Evolutionary conservation across 2,329 filamentous ascomycete genomes (phyloP).

Genomic region (Byssochlamys sp.): DNA sequence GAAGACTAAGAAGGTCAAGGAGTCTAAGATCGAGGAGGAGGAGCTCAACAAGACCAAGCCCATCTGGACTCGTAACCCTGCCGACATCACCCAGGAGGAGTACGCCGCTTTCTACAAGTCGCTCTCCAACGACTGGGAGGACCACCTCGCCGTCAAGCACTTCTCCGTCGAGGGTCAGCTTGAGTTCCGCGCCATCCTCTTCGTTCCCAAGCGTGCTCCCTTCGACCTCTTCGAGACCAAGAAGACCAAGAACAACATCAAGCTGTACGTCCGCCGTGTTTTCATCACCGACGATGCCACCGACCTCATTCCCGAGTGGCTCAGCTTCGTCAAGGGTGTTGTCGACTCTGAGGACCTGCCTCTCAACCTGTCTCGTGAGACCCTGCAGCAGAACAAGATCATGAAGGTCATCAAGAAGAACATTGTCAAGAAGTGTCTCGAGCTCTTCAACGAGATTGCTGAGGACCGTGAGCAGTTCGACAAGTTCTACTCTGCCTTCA

Average conservation of each 20-base stretch:
- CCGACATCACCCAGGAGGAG: constrained; percentile 91
- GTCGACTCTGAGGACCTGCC: constrained; percentile 99
- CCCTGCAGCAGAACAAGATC: constrained; percentile 99
- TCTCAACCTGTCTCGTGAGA: constrained; percentile 99
- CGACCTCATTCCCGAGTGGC: constrained; percentile 98
- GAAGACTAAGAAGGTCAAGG: constrained; percentile 99
- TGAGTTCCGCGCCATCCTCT: constrained; percentile 98
- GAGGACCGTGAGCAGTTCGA: constrained; percentile 99
- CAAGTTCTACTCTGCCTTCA: constrained; percentile 99
- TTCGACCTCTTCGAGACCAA: constrained; percentile 99
- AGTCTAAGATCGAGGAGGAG: constrained; percentile 96
- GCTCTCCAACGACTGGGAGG: constrained; percentile 99
- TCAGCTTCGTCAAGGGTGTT: constrained; percentile 99
- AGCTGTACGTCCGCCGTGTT: constrained; percentile 98
- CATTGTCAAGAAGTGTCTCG: constrained; percentile 99
- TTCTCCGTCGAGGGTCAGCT: constrained; percentile 99
- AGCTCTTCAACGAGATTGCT: constrained; percentile 97
- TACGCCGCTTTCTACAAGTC: constrained; percentile 99
- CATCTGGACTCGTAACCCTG: constrained; percentile 97
- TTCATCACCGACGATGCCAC: constrained; percentile 99
- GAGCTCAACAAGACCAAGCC: constrained; percentile 99
- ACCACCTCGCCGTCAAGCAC: constrained; percentile 98
- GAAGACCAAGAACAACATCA: constrained; percentile 99
- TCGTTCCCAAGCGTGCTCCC: constrained; percentile 97
- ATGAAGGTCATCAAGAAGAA: constrained; percentile 99